These are phyloP conservation scores for Panaeolus cyanescens DNA, from an alignment of 768 basidiomycete genomes.

Conservation along the genomic window DNA sequence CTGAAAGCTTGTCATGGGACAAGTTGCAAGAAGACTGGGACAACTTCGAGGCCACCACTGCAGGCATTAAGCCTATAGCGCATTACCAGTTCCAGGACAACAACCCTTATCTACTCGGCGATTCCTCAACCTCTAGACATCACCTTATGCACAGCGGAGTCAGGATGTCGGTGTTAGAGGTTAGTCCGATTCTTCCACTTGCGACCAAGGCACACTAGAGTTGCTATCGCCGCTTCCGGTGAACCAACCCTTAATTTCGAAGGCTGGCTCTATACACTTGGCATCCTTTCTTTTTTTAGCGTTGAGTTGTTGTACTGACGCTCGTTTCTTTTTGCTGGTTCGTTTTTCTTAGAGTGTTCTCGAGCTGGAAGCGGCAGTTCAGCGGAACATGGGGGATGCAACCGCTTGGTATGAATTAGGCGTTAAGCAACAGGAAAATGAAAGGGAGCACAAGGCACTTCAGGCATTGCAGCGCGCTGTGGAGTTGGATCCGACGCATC, in stretches of 20 bases:
- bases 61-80: conserved; percentile 58
- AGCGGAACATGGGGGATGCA: conserved; percentile 70
- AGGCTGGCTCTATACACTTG: not conserved
- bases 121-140: conserved; percentile 54
- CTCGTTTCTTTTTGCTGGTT: conserved; percentile 12
- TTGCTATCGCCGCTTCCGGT: conserved; percentile 10
- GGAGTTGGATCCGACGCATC: conserved; percentile 74
- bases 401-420: conserved; percentile 90
- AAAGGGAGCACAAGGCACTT: conserved; percentile 89
- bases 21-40: conserved; percentile 80
- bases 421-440: conserved; percentile 97
- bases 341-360: conserved; percentile 66
- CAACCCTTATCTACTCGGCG: conserved; percentile 77
- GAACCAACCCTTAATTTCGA: conserved; percentile 10
- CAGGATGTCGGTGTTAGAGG: conserved; percentile 43
- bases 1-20: conserved; percentile 55
- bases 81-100: conserved; percentile 73
- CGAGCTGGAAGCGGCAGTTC: conserved; percentile 88
- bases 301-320: not conserved
- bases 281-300: not conserved
- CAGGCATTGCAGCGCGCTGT: conserved; percentile 80
- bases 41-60: conserved; percentile 69
- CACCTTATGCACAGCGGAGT: conserved; percentile 39
- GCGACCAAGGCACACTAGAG: not conserved
- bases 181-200: conserved; percentile 21